Base-by-base conservation (phyloP, 2,329 filamentous ascomycete species). In the Penicillium vulpinum region DNA sequence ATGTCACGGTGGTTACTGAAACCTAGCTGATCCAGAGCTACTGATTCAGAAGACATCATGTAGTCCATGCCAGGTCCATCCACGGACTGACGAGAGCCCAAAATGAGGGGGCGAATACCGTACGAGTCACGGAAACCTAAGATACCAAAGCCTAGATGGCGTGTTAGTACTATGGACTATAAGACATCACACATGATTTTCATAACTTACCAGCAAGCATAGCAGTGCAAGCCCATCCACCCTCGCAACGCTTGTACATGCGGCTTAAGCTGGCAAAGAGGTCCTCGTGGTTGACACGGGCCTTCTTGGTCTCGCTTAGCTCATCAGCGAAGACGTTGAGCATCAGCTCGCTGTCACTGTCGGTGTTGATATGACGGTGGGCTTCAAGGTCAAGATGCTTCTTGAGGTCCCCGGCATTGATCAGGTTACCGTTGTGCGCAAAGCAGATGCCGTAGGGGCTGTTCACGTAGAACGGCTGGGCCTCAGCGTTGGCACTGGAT, bases 391-490 rank as follows among this genome's bases (percentile, higher is more conserved):
- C 91, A 47, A 96, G 81, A 70, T 87, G 90, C 59, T 80, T 76
- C 72, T 84, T 85, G 46, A 95, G 80, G 51, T 89, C 86, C 2
- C 82, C 81, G 5, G 88, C 85, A 70, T 95, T 91, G 79, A 95
- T 90, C 45, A 96, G 81, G 76, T 96, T 96, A 58, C 92, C 92
- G 70, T 96, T 96, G 77, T 94, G 88, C 22, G 88, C 84, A 71
- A 94, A 84, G 68, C 84, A 89, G 66, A 95, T 88, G 46, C 91
- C 91, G 70, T 91, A 94, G 1, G 90, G 91, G 56, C 83, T 85
- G 78, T 96, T 96, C 67, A 94, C 91, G 71, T 94, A 96, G 75
- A 97, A 96, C 0, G 92, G 92, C 75, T 96, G 92, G 11, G 91
- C 90, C 76, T 96, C 91, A 8, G 91, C 87, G 69, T 91, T 93